phyloP scores from a whole-genome alignment of 768 basidiomycete genomes.

The Cystobasidium tubakii region DNA sequence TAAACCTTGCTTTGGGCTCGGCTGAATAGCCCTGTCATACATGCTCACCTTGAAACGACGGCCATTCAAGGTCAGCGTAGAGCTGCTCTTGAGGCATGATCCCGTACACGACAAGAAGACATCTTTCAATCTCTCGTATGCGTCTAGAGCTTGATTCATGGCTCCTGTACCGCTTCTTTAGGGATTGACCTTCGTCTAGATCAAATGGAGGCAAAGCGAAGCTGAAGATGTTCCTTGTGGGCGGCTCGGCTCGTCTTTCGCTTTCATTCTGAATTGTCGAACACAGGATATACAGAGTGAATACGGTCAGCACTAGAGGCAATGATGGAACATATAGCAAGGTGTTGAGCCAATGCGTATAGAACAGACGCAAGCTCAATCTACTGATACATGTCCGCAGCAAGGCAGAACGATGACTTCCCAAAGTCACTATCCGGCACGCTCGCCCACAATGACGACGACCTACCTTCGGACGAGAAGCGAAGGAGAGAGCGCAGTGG shows the following conservation, averaged over 20 bases:
- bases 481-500: neutral
- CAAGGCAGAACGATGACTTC: neutral
- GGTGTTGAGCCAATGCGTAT: neutral
- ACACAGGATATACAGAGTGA: no score
- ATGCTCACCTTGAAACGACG: conserved; percentile 32
- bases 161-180: neutral
- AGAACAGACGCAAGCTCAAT: no score
- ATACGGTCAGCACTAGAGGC: no score
- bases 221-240: no score
- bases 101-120: conserved; percentile 21
- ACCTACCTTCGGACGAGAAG: neutral
- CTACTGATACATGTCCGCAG: neutral
- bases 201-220: no score
- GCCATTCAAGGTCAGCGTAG: conserved; percentile 29
- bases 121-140: conserved; percentile 26
- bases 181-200: no score
- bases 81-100: conserved; percentile 28
- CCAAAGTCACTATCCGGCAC: neutral
- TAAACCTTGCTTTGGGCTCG: neutral
- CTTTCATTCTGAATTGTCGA: no score
- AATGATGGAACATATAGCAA: neutral
- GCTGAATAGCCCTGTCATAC: no score
- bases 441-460: neutral
- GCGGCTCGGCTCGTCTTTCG: no score
- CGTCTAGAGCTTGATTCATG: conserved; percentile 24